A percentile compares a stretch with the other conserved stretches of the same genome.
phyloP scores from a whole-genome alignment of 2,329 filamentous ascomycete genomes.

The Orbilia blumenaviensis region DNA sequence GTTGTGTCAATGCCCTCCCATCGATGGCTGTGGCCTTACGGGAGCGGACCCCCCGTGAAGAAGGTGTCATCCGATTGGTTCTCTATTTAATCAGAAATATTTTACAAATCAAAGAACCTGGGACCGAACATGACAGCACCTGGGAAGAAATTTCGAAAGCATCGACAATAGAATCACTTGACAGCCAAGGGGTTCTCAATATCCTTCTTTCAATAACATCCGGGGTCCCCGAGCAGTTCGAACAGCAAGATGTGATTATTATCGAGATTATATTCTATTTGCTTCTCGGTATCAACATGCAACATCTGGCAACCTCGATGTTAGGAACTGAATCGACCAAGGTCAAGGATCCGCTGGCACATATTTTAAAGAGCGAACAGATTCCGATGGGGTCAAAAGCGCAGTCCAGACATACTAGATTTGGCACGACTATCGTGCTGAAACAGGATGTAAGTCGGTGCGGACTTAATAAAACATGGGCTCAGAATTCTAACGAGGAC shows the following conservation, averaged over 20 bases:
- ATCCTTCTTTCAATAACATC: constrained; percentile 86
- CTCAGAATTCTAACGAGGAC: not conserved
- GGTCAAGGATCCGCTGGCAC: constrained; percentile 64
- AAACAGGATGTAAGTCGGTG: constrained; percentile 63
- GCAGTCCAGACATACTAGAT: constrained; percentile 92
- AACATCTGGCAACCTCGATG: constrained; percentile 82
- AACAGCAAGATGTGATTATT: constrained; percentile 84
- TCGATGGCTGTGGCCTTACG: constrained; percentile 81
- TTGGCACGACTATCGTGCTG: constrained; percentile 97
- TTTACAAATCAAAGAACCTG: constrained; percentile 79
- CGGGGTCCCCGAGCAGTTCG: constrained; percentile 93
- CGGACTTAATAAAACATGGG: not conserved
- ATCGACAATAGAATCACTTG: constrained; percentile 85
- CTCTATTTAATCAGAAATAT: constrained; percentile 91
- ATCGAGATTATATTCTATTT: constrained; percentile 93
- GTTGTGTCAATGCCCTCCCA: constrained; percentile 81
- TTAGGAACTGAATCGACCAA: constrained; percentile 65
- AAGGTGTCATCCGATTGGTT: constrained; percentile 89
- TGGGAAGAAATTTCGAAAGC: constrained; percentile 89
- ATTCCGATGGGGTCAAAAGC: constrained; percentile 62
- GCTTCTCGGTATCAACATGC: constrained; percentile 84
- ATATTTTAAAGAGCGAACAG: constrained; percentile 8
- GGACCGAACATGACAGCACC: constrained; percentile 78
- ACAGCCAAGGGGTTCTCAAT: constrained; percentile 88
- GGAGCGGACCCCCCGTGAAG: constrained; percentile 80